Conservation (phyloP, 495 filamentous ascomycete genomes). For the Choiromyces venosus region DNA sequence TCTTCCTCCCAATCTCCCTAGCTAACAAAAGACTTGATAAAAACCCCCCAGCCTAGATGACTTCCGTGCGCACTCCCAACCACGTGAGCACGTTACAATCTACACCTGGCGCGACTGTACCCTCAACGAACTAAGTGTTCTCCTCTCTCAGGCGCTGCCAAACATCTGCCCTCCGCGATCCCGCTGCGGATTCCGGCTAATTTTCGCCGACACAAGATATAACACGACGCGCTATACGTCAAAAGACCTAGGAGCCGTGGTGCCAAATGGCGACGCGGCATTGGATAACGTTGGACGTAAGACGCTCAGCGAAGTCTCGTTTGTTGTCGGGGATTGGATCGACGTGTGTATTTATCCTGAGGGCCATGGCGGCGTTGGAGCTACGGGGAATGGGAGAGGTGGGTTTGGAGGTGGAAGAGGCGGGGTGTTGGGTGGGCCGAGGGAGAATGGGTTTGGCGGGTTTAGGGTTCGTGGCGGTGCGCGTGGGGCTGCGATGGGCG, state of each 20-base stretch:
- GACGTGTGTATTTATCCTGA: constrained; percentile 73
- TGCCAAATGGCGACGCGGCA: constrained; percentile 60
- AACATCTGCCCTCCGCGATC: constrained; percentile 70
- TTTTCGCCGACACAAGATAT: constrained; percentile 72
- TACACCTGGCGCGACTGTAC: constrained; percentile 87
- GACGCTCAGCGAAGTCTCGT: constrained; percentile 66
- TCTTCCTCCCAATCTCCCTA: constrained; percentile 20
- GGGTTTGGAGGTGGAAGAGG: constrained; percentile 44
- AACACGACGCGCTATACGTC: constrained; percentile 57
- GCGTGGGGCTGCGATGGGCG: constrained; percentile 40
- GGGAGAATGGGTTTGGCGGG: constrained; percentile 49
- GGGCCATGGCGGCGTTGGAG: constrained; percentile 66
- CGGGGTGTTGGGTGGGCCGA: constrained; percentile 46
- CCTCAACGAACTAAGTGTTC: constrained; percentile 71
- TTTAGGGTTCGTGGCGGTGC: constrained; percentile 39
- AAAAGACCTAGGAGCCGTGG: constrained; percentile 75
- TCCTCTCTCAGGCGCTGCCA: constrained; percentile 63
- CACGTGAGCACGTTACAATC: constrained; percentile 68
- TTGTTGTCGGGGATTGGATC: constrained; percentile 85
- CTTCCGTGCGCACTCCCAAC: constrained; percentile 51
- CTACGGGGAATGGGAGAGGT: constrained; percentile 45
- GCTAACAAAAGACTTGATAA: constrained; percentile 14
- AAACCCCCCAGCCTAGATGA: constrained; percentile 56
- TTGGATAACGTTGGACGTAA: constrained; percentile 53
- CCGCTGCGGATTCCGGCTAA: constrained; percentile 74